A percentile compares a stretch with the other conserved stretches of the same genome.
Conservation (phyloP, 2,329 filamentous ascomycete species). For the Huntiella decipiens region DNA sequence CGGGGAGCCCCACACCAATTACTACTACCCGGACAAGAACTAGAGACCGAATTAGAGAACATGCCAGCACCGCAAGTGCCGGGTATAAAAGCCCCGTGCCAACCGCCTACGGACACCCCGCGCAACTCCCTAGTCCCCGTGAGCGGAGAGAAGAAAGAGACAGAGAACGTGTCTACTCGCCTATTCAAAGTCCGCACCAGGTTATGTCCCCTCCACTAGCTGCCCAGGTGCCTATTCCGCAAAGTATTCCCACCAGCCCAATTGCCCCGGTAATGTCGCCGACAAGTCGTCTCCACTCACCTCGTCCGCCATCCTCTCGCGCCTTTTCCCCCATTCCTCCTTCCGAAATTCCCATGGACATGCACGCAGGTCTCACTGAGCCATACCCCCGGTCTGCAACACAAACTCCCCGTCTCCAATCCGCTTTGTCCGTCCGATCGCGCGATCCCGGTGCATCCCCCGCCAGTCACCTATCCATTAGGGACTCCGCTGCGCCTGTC, state of each 20-base stretch:
- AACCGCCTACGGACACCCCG: slow-evolving; percentile 1
- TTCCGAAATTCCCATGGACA: slow-evolving; percentile 5
- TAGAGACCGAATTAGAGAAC: slow-evolving; percentile 9
- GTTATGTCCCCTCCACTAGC: slow-evolving; percentile 1
- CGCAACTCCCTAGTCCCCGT: background rate
- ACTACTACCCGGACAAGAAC: slow-evolving; percentile 7
- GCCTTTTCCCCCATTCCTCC: slow-evolving; percentile 5
- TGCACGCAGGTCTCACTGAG: background rate
- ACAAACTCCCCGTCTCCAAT: slow-evolving; percentile 5
- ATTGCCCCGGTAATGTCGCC: background rate
- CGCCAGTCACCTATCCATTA: background rate
- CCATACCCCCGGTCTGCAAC: background rate
- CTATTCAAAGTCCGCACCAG: background rate
- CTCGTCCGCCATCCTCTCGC: background rate
- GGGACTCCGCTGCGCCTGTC: slow-evolving; percentile 2
- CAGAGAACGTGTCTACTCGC: background rate
- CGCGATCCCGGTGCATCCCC: background rate
- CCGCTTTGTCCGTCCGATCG: background rate
- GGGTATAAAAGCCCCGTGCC: background rate
- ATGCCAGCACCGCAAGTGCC: background rate
- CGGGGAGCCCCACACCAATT: slow-evolving; percentile 5
- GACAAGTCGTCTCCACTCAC: slow-evolving; percentile 2
- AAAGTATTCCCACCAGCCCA: slow-evolving; percentile 1
- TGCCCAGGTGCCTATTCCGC: slow-evolving; percentile 2
- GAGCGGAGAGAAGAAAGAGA: background rate